Evolutionary conservation across 2,329 filamentous ascomycete genomes (phyloP).

Genomic region (Xylariaceae sp.): DNA sequence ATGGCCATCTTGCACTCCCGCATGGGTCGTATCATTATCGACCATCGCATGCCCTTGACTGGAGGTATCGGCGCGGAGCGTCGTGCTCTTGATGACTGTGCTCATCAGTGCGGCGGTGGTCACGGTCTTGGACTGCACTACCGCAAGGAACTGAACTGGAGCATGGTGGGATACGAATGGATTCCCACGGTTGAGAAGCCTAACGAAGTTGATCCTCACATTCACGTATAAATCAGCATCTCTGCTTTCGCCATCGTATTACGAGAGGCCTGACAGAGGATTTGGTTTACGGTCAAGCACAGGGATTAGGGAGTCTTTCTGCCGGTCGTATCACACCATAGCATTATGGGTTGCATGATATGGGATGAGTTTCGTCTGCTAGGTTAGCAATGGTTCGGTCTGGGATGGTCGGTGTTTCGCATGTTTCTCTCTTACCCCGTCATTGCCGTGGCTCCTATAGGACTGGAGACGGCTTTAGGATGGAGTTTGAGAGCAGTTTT

Average conservation of each 20-base stretch:
- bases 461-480: too few species aligned
- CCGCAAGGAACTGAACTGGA: conserved; percentile 80
- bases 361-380: too few species aligned
- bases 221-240: conserved; percentile 42
- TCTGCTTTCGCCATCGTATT: conserved; percentile 29
- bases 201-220: conserved; percentile 41
- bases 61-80: conserved; percentile 80
- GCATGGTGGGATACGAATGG: conserved; percentile 75
- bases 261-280: conserved; percentile 18
- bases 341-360: conserved; percentile 23
- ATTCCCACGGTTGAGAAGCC: conserved; percentile 42
- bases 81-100: conserved; percentile 43
- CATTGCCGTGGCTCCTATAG: too few species aligned
- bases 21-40: conserved; percentile 81
- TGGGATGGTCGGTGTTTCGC: too few species aligned
- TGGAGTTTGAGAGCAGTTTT: too few species aligned
- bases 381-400: too few species aligned
- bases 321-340: conserved; percentile 27
- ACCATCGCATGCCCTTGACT: conserved; percentile 69
- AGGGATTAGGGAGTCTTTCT: conserved; percentile 50
- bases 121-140: conserved; percentile 64
- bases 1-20: conserved; percentile 95
- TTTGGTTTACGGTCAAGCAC: conserved; percentile 36
- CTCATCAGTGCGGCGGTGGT: conserved; percentile 41
- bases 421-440: too few species aligned